Evolutionary conservation across 148 eudicot genomes (phyloP).

Genomic region (Vaccinium vitisidaea): DNA sequence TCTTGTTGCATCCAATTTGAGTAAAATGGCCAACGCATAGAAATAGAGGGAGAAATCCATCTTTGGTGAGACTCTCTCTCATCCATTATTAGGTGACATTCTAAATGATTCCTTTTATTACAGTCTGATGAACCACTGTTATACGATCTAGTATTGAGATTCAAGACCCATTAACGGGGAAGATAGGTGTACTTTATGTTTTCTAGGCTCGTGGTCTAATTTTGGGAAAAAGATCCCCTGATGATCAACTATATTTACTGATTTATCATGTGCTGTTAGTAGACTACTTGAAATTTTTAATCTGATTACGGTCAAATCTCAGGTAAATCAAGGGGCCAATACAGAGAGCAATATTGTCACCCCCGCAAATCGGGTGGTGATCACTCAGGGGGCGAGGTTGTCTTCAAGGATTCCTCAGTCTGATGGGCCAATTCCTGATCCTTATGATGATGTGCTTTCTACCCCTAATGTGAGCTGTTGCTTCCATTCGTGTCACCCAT

Average conservation of each 20-base stretch:
- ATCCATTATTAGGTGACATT: background rate
- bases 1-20: background rate
- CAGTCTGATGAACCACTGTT: background rate
- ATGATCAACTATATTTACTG: background rate
- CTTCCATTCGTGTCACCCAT: background rate
- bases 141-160: background rate
- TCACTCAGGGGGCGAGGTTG: constrained; percentile 26
- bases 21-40: background rate
- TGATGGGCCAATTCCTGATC: constrained; percentile 87
- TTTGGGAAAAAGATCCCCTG: background rate
- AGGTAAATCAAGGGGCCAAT: constrained; percentile 45
- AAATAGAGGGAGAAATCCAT: background rate
- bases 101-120: background rate
- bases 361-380: constrained; percentile 18
- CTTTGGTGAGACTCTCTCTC: background rate
- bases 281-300: background rate
- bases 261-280: background rate
- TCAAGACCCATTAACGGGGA: background rate
- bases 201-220: background rate
- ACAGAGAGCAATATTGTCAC: constrained; percentile 17
- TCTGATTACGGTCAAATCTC: constrained; percentile 20
- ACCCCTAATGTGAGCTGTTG: constrained; percentile 75
- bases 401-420: constrained; percentile 67
- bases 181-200: background rate
- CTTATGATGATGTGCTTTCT: constrained; percentile 86